Evolutionary conservation across 345 rosid species (phyloP).

Genomic region (Boechera stricta): DNA sequence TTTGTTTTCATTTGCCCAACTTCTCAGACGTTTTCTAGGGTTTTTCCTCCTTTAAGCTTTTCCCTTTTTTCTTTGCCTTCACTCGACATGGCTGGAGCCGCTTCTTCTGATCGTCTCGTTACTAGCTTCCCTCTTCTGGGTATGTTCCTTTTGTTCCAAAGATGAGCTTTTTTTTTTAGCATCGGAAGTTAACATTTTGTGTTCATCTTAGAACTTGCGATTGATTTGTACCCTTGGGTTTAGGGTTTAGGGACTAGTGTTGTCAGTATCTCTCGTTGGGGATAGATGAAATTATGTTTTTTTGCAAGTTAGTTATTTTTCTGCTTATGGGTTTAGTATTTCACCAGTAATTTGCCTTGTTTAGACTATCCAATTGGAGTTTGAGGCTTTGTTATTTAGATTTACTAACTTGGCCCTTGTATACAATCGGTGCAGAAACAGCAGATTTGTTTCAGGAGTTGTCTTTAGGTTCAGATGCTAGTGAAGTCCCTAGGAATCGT

Average conservation of each 20-base stretch:
- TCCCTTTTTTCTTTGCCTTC: constrained; percentile 10
- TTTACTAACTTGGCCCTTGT: constrained; percentile 20
- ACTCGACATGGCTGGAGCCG: constrained; percentile 54
- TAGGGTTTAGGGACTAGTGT: background rate
- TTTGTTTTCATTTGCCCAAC: constrained; percentile 29
- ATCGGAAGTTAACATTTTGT: constrained; percentile 21
- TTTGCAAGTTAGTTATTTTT: background rate
- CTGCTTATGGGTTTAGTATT: constrained; percentile 11
- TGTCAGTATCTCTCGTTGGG: constrained; percentile 13
- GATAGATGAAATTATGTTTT: constrained; percentile 15
- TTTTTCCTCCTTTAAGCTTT: constrained; percentile 29
- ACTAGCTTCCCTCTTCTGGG: constrained; percentile 53
- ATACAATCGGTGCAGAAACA: constrained; percentile 51
- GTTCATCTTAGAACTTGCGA: background rate
- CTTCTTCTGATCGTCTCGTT: constrained; percentile 67
- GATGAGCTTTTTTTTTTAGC: constrained; percentile 8
- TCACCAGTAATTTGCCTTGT: constrained; percentile 19
- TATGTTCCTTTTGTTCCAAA: constrained; percentile 35
- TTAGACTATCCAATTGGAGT: background rate
- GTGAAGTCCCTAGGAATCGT: constrained; percentile 45
- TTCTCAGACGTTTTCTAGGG: constrained; percentile 45
- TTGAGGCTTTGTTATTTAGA: constrained; percentile 24
- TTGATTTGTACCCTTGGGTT: background rate
- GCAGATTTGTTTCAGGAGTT: constrained; percentile 64
- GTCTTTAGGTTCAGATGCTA: constrained; percentile 60